Conservation (phyloP, 2,329 filamentous ascomycete genomes). For the Chaetomium strumarium region DNA sequence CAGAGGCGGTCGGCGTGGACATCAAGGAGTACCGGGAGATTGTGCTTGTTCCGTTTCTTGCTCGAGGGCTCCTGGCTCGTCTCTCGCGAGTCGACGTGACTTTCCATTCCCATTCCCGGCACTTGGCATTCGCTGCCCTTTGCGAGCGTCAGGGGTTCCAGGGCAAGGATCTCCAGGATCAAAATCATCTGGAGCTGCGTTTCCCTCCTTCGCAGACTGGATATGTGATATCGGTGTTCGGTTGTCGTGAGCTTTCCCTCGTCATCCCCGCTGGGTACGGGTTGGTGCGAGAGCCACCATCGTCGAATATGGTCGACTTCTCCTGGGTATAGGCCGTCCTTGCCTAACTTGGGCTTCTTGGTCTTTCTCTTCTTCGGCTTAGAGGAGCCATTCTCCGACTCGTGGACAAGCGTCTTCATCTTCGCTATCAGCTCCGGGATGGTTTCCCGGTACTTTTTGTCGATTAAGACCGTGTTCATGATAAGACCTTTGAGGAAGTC, state of each 20-base stretch:
- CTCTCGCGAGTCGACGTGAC: conserved; percentile 31
- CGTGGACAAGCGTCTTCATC: conserved; percentile 52
- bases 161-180: conserved; percentile 67
- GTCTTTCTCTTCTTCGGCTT: conserved; percentile 45
- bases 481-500: conserved; percentile 63
- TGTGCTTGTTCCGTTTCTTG: conserved; percentile 57
- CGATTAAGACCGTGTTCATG: conserved; percentile 60
- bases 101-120: conserved; percentile 39
- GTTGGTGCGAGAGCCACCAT: conserved; percentile 64
- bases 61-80: conserved; percentile 29
- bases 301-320: conserved; percentile 59
- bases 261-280: conserved; percentile 41
- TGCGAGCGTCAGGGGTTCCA: conserved; percentile 49
- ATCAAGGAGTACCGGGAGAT: conserved; percentile 62
- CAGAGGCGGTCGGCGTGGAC: conserved; percentile 71
- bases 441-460: conserved; percentile 74
- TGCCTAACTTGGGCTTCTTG: conserved; percentile 63
- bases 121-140: conserved; percentile 42
- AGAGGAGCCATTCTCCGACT: conserved; percentile 43
- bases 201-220: conserved; percentile 64
- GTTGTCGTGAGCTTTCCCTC: conserved; percentile 43
- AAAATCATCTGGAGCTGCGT: conserved; percentile 77
- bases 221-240: conserved; percentile 56
- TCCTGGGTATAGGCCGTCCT: conserved; percentile 60
- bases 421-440: conserved; percentile 56